These are phyloP conservation scores for Macrolepiota fuliginosa DNA, from an alignment of 768 basidiomycete genomes.

Conservation along the genomic window DNA sequence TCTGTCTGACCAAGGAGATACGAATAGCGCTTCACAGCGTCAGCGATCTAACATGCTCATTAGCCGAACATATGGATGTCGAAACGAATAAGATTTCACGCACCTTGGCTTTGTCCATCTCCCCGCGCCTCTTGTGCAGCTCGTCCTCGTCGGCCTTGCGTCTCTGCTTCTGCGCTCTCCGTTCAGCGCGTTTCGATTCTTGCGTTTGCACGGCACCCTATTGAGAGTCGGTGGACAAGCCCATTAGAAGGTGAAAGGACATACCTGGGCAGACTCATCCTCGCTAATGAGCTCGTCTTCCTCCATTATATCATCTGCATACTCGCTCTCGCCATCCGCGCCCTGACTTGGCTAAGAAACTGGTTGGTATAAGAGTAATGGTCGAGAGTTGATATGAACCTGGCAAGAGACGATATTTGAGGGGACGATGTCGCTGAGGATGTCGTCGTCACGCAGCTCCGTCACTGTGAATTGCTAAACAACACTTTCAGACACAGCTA, in stretches of 20 bases:
- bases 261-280: conserved; percentile 34
- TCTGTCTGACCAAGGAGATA: conserved; percentile 99
- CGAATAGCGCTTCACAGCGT: conserved; percentile 94
- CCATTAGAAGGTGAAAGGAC: conserved; percentile 18
- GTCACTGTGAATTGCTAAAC: conserved; percentile 36
- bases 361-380: conserved; percentile 6
- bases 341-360: conserved; percentile 56
- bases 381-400: conserved; percentile 36
- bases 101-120: conserved; percentile 89
- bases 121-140: conserved; percentile 67
- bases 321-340: conserved; percentile 75
- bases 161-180: conserved; percentile 40
- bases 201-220: conserved; percentile 27
- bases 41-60: conserved; percentile 59
- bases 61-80: background rate
- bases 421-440: conserved; percentile 87
- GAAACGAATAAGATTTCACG: conserved; percentile 7
- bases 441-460: conserved; percentile 63
- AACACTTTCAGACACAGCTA: background rate
- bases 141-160: conserved; percentile 71
- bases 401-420: conserved; percentile 90
- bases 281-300: conserved; percentile 66
- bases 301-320: conserved; percentile 54
- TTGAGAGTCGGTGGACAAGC: conserved; percentile 1
- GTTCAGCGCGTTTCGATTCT: conserved; percentile 30